These are phyloP conservation scores for Begonia peltatifolia DNA, from an alignment of 306 rosid genomes.

Conservation along the genomic window DNA sequence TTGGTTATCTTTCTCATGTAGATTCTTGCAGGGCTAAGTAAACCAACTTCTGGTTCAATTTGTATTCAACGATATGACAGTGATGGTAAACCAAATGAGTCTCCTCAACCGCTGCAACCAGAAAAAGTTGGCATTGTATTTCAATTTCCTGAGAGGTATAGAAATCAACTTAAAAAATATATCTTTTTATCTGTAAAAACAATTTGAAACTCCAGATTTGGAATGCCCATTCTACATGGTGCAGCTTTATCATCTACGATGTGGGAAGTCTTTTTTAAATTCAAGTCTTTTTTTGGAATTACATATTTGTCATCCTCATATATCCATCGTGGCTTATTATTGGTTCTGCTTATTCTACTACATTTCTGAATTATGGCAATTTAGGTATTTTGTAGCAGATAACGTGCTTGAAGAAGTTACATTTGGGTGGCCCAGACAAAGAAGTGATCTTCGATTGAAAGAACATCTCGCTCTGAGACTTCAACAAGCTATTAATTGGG, in stretches of 20 bases:
- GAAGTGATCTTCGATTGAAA: constrained; percentile 44
- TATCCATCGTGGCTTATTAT: no score
- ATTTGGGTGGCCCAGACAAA: constrained; percentile 93
- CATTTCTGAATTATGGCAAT: constrained; percentile 5
- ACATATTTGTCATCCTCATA: no score
- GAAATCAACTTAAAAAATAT: constrained; percentile 1
- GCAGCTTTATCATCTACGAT: no score
- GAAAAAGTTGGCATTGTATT: constrained; percentile 91
- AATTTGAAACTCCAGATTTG: no score
- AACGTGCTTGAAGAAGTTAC: constrained; percentile 87
- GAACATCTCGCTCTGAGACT: constrained; percentile 65
- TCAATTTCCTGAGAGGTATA: constrained; percentile 93
- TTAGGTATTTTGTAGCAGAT: constrained; percentile 81
- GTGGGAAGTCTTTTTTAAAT: no score
- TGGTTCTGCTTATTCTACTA: no score
- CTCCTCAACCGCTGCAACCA: constrained; percentile 44
- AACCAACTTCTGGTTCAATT: constrained; percentile 85
- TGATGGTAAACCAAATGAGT: constrained; percentile 46
- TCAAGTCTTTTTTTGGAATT: no score
- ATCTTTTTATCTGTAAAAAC: no score
- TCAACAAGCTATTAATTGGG: constrained; percentile 93
- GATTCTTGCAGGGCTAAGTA: constrained; percentile 85
- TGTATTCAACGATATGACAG: constrained; percentile 42
- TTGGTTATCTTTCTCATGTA: constrained; percentile 12
- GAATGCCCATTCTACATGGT: no score